phyloP scores from a whole-genome alignment of 73 alveolate genomes.

The Symbiodinium natans region DNA sequence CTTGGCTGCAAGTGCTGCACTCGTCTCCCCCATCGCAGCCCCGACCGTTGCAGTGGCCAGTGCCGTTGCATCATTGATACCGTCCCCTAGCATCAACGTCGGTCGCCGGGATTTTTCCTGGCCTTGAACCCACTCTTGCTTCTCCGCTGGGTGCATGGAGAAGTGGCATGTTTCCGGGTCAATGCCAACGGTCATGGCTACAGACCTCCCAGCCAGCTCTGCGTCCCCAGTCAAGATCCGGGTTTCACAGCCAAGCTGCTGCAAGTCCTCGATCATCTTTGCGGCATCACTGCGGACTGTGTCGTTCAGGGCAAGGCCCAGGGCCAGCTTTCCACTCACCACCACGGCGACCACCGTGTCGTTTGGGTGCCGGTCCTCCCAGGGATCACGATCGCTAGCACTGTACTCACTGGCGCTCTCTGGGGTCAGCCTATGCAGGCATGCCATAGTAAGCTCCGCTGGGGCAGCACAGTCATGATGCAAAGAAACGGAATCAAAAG shows the following conservation, averaged over 20 bases:
- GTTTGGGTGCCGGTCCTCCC: neutral
- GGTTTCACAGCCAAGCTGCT: slow-evolving; percentile 7
- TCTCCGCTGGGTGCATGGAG: slow-evolving; percentile 75
- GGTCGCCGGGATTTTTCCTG: neutral
- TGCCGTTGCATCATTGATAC: slow-evolving; percentile 67
- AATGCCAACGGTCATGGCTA: slow-evolving; percentile 20
- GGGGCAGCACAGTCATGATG: no score
- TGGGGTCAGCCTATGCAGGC: no score
- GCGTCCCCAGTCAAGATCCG: slow-evolving; percentile 51
- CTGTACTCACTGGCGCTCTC: no score
- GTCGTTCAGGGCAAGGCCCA: slow-evolving; percentile 56
- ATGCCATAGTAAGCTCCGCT: no score
- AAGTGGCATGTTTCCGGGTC: slow-evolving; percentile 3
- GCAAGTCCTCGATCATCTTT: neutral
- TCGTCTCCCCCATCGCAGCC: slow-evolving; percentile 55
- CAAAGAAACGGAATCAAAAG: no score
- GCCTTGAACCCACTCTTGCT: slow-evolving; percentile 22
- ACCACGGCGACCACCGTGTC: slow-evolving; percentile 62
- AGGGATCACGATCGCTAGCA: no score
- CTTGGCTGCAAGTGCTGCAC: slow-evolving; percentile 40
- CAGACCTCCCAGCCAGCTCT: neutral
- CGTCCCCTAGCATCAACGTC: slow-evolving; percentile 52
- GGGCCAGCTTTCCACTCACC: slow-evolving; percentile 10
- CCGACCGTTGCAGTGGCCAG: slow-evolving; percentile 41
- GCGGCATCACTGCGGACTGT: slow-evolving; percentile 48